Evolutionary conservation across 345 rosid species (phyloP).

Genomic region (Eutrema japonicum): DNA sequence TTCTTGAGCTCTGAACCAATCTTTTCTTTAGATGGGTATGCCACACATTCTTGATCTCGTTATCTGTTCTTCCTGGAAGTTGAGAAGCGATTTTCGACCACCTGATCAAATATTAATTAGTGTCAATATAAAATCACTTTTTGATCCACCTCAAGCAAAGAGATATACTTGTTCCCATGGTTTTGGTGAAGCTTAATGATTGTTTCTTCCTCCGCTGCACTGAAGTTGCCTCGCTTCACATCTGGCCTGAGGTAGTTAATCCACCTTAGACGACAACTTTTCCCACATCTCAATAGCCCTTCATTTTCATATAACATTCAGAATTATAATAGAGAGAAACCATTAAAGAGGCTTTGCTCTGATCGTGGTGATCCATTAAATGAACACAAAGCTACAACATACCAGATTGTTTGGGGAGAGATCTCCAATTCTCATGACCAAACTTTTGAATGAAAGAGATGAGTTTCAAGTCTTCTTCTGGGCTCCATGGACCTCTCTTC

Average conservation of each 20-base stretch:
- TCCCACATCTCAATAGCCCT: constrained; percentile 88
- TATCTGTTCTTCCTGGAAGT: constrained; percentile 87
- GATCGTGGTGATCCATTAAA: constrained; percentile 14
- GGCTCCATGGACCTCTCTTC: constrained; percentile 99
- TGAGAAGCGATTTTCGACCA: constrained; percentile 91
- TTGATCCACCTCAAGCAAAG: not conserved
- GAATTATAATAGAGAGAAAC: not conserved
- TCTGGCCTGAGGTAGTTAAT: constrained; percentile 90
- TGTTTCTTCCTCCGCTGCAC: constrained; percentile 69
- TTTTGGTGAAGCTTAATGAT: constrained; percentile 61
- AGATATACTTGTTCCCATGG: constrained; percentile 71
- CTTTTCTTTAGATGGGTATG: constrained; percentile 84
- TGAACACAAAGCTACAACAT: constrained; percentile 32
- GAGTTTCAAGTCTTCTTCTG: constrained; percentile 84
- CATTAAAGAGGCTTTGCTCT: constrained; percentile 22
- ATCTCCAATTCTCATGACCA: constrained; percentile 77
- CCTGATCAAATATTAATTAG: constrained; percentile 44
- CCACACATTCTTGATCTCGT: constrained; percentile 94
- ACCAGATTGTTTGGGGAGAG: constrained; percentile 73
- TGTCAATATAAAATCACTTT: constrained; percentile 24
- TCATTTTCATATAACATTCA: constrained; percentile 19
- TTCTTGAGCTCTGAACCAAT: constrained; percentile 27
- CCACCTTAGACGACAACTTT: constrained; percentile 94
- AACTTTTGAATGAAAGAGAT: constrained; percentile 67
- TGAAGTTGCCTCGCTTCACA: constrained; percentile 81